Percentiles rank a stretch among this genome's conserved stretches.
Conservation (phyloP, 805 yeast genomes). For the Candida cerambycidarum region DNA sequence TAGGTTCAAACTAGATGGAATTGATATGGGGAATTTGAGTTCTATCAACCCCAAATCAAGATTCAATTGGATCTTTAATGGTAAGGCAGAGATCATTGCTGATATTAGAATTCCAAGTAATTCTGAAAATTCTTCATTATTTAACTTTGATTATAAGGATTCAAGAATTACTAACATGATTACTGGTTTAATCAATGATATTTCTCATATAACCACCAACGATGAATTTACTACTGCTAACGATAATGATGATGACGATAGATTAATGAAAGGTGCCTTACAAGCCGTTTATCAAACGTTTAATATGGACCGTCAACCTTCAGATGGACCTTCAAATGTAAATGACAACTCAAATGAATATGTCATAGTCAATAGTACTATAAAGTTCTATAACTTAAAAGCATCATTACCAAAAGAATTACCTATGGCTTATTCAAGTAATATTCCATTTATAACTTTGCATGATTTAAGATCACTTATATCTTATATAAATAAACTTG, state of each 20-base stretch:
- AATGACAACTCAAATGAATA: conserved; percentile 37
- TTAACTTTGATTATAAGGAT: conserved; percentile 19
- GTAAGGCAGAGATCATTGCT: conserved; percentile 66
- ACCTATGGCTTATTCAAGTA: conserved; percentile 47
- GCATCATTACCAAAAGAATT: conserved; percentile 55
- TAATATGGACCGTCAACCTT: conserved; percentile 14
- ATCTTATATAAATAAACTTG: conserved; percentile 52
- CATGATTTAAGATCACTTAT: conserved; percentile 63
- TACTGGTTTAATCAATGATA: conserved; percentile 26
- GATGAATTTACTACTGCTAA: conserved; percentile 1
- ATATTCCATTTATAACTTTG: conserved; percentile 55
- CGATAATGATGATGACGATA: conserved; percentile 20
- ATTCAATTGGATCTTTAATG: conserved; percentile 72
- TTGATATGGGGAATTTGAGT: conserved; percentile 35
- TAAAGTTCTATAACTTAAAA: conserved; percentile 61
- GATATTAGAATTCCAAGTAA: conserved; percentile 70
- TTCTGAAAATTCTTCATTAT: conserved; percentile 20
- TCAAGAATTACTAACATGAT: conserved; percentile 25
- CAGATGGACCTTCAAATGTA: conserved; percentile 1
- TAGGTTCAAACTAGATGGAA: conserved; percentile 42
- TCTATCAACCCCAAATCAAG: conserved; percentile 36
- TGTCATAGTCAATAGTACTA: conserved; percentile 64
- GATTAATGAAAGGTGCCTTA: conserved; percentile 38
- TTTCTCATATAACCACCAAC: conserved; percentile 20
- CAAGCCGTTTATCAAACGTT: conserved; percentile 44